Evolutionary conservation across 2,329 filamentous ascomycete species (phyloP).

Genomic region (Pseudocercospora macadamiae): DNA sequence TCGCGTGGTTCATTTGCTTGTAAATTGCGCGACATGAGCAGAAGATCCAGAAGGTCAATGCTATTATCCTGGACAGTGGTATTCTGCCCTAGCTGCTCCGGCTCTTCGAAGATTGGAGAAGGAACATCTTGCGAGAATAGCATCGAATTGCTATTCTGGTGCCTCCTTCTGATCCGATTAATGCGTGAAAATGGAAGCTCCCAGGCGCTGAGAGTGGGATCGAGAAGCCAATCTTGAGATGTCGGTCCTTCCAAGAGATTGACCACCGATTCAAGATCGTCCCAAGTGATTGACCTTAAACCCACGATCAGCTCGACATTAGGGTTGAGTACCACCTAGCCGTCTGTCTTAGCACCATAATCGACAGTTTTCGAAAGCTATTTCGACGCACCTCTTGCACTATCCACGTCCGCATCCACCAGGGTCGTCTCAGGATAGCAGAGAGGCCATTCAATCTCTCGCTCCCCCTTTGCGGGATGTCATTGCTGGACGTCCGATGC

Average conservation of each 20-base stretch:
- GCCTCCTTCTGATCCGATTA: conserved; percentile 34
- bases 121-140: neutral
- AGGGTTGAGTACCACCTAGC: conserved; percentile 35
- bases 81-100: neutral
- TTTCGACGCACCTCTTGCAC: too few species aligned
- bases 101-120: neutral
- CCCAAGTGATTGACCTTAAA: conserved; percentile 29
- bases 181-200: conserved; percentile 37
- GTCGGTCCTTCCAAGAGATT: conserved; percentile 32
- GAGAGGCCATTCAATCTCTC: conserved; percentile 33
- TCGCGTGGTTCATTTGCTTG: conserved; percentile 35
- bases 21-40: conserved; percentile 35
- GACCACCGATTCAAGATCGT: conserved; percentile 34
- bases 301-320: conserved; percentile 36
- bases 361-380: too few species aligned
- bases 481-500: conserved; percentile 13
- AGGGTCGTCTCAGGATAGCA: conserved; percentile 32
- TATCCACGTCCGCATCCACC: conserved; percentile 38
- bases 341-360: too few species aligned
- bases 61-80: conserved; percentile 7
- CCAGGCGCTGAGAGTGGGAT: conserved; percentile 32
- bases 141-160: conserved; percentile 20
- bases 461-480: conserved; percentile 32
- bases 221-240: conserved; percentile 29
- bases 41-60: conserved; percentile 35